phyloP scores from a whole-genome alignment of 23 red algal species.

The Cyanidiococcus yangmingshanensis region DNA sequence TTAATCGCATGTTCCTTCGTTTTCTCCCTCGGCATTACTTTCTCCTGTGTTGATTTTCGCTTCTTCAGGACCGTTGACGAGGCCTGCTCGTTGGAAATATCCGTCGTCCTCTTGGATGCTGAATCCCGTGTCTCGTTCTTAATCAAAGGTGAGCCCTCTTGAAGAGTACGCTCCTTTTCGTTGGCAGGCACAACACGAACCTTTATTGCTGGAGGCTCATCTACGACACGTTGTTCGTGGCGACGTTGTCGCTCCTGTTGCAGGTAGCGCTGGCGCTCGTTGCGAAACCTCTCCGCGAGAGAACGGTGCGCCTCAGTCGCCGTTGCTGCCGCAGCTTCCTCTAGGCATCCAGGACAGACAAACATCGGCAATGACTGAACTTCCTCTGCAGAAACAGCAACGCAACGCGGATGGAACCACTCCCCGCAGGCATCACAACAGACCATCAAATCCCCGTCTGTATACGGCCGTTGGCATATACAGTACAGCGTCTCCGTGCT shows the following conservation, averaged over 20 bases:
- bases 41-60: not conserved
- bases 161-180: not conserved
- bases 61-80: not conserved
- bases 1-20: too few relatives aligned
- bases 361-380: not conserved
- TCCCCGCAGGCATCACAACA: not conserved
- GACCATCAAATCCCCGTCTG: constrained; percentile 1
- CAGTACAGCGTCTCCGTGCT: not conserved
- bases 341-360: not conserved
- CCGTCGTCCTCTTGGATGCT: not conserved
- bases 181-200: not conserved
- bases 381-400: not conserved
- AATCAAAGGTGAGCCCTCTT: not conserved
- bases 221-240: not conserved
- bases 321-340: not conserved
- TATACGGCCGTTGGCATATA: not conserved
- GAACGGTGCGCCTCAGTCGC: not conserved
- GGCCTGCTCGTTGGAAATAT: not conserved
- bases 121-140: not conserved
- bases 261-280: not conserved
- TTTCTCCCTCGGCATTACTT: not conserved
- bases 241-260: constrained; percentile 12
- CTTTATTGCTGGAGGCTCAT: too few relatives aligned
- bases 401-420: constrained; percentile 15
- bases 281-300: not conserved